phyloP scores from a whole-genome alignment of 2,329 filamentous ascomycete species.

The Aspergillus texensis region DNA sequence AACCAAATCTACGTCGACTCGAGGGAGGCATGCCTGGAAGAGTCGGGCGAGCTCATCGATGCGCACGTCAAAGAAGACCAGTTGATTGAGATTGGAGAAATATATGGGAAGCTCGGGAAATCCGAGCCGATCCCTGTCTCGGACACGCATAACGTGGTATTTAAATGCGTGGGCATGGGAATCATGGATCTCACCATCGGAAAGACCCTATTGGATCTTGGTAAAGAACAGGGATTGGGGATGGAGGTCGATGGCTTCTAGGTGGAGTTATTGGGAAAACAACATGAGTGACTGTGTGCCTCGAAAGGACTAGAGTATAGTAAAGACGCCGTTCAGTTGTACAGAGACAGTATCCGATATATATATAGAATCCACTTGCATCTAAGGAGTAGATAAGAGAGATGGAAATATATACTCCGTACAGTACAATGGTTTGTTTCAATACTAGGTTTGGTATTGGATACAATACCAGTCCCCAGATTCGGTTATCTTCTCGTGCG shows the following conservation, averaged over 20 bases:
- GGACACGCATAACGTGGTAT: slow-evolving; percentile 46
- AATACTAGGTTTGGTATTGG: not conserved
- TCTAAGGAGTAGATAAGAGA: not conserved
- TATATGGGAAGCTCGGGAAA: slow-evolving; percentile 28
- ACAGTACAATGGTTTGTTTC: too few species aligned
- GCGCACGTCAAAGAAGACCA: slow-evolving; percentile 41
- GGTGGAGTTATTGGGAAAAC: not conserved
- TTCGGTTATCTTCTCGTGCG: not conserved
- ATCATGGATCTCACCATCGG: slow-evolving; percentile 55
- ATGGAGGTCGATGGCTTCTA: slow-evolving; percentile 43
- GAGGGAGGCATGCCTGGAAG: slow-evolving; percentile 47
- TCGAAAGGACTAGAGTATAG: not conserved
- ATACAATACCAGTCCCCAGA: not conserved
- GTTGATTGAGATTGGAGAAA: slow-evolving; percentile 48
- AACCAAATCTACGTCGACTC: slow-evolving; percentile 70
- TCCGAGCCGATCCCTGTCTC: slow-evolving; percentile 28
- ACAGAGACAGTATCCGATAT: not conserved
- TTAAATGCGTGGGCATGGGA: slow-evolving; percentile 56
- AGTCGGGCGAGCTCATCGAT: slow-evolving; percentile 51
- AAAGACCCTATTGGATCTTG: slow-evolving; percentile 43
- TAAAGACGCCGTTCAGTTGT: not conserved
- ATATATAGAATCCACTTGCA: not conserved
- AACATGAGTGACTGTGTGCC: not conserved
- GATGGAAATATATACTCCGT: not conserved
- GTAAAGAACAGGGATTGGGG: slow-evolving; percentile 34